Percentiles rank a stretch among this genome's conserved stretches.
Evolutionary conservation across 768 basidiomycete species (phyloP).

Genomic region (Tylopilus sp.): DNA sequence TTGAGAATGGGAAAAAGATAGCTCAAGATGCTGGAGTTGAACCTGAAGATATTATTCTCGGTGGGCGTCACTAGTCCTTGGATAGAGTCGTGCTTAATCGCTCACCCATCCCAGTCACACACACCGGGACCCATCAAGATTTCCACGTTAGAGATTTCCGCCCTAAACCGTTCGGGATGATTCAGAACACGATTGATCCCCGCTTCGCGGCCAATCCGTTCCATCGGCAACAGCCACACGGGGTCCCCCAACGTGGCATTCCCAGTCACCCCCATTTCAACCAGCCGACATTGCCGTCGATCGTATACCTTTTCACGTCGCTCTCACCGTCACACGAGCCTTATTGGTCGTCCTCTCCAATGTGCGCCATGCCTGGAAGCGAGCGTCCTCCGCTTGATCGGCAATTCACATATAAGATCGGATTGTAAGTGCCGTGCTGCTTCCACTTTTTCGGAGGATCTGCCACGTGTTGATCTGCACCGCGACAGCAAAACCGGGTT

Average conservation of each 20-base stretch:
- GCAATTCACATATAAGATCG: constrained; percentile 28
- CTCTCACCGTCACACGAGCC: constrained; percentile 31
- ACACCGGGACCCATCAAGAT: constrained; percentile 38
- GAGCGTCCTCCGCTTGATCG: constrained; percentile 20
- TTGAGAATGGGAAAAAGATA: constrained; percentile 31
- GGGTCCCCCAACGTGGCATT: constrained; percentile 14
- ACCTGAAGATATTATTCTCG: constrained; percentile 41
- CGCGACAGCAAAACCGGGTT: constrained; percentile 35
- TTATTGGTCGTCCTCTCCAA: constrained; percentile 38
- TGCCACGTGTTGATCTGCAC: neutral
- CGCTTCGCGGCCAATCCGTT: constrained; percentile 8
- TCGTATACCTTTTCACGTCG: constrained; percentile 44
- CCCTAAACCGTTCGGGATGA: constrained; percentile 16
- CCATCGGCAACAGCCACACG: constrained; percentile 14
- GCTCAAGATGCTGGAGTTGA: constrained; percentile 32
- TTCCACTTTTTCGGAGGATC: neutral
- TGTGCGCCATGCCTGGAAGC: constrained; percentile 18
- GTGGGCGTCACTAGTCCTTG: constrained; percentile 22
- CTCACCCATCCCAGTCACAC: constrained; percentile 33
- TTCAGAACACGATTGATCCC: constrained; percentile 6
- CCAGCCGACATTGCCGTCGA: constrained; percentile 32
- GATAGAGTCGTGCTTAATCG: neutral
- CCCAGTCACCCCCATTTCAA: constrained; percentile 12
- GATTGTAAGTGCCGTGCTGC: constrained; percentile 24
- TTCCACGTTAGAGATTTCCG: constrained; percentile 38